A percentile compares a stretch with the other conserved stretches of the same genome.
These are phyloP conservation scores for Penicillium desertorum DNA, from an alignment of 495 filamentous ascomycete genomes.

Conservation along the genomic window DNA sequence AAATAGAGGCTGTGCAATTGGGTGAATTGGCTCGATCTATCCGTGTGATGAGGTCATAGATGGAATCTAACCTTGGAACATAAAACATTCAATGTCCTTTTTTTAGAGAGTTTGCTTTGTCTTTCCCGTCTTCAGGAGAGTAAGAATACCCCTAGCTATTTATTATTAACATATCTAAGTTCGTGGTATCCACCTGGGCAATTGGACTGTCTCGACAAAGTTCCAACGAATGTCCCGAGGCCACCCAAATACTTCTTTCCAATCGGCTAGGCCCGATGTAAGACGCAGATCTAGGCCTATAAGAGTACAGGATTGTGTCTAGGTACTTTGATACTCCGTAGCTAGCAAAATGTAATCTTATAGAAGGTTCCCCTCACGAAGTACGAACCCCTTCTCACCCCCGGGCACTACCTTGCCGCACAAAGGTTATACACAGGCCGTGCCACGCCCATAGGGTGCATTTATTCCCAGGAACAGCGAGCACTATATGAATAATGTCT, in stretches of 20 bases:
- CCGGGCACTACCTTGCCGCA: neutral
- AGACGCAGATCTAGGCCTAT: neutral
- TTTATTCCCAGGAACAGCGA: neutral
- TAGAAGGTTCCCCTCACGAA: neutral
- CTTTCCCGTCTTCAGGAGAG: neutral
- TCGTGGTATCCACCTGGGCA: neutral
- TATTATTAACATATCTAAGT: neutral
- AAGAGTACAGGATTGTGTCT: neutral
- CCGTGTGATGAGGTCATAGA: neutral
- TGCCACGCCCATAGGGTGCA: neutral
- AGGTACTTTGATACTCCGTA: neutral
- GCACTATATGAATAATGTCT: neutral
- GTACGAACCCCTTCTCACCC: neutral
- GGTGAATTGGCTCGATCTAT: neutral
- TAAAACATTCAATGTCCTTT: too few species aligned
- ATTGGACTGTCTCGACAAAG: neutral
- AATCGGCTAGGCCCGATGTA: neutral
- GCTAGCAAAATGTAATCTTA: neutral
- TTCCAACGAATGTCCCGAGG: neutral
- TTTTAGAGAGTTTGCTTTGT: neutral
- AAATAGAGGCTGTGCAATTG: neutral
- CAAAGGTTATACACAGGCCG: neutral
- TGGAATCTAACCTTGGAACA: too few species aligned
- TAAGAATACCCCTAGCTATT: neutral
- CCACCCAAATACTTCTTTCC: neutral